Evolutionary conservation across 768 basidiomycete genomes (phyloP).

Genomic region (Agrocybe chaxingu): DNA sequence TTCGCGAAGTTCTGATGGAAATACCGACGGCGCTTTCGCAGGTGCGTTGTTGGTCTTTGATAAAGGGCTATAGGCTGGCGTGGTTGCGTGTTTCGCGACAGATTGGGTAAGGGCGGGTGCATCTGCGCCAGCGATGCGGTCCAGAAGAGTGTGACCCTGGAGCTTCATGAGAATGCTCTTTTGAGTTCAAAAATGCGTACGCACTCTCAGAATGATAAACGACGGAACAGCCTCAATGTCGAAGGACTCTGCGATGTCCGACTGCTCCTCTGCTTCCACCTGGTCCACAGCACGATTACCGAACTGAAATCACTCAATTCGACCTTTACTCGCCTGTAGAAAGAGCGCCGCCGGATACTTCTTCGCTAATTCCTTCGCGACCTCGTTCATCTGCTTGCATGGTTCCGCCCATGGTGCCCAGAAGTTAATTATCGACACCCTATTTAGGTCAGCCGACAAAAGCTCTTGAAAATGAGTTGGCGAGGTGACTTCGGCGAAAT

Average conservation of each 20-base stretch:
- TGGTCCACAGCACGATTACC: conserved; percentile 21
- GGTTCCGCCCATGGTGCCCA: conserved; percentile 94
- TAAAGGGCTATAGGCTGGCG: conserved; percentile 35
- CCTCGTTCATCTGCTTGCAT: conserved; percentile 85
- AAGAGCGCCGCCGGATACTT: conserved; percentile 70
- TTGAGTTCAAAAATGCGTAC: not conserved
- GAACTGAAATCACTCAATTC: not conserved
- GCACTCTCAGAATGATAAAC: conserved; percentile 77
- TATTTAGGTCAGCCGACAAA: conserved; percentile 71
- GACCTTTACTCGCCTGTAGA: conserved; percentile 54
- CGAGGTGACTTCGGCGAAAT: conserved; percentile 48
- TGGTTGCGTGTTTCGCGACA: conserved; percentile 55
- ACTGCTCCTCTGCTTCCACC: conserved; percentile 80
- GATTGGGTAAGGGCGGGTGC: conserved; percentile 57
- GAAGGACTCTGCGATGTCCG: conserved; percentile 90
- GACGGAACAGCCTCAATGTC: conserved; percentile 87
- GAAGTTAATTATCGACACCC: conserved; percentile 88
- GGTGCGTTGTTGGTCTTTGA: conserved; percentile 48
- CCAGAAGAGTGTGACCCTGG: conserved; percentile 87
- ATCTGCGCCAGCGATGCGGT: conserved; percentile 78
- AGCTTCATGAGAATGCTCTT: not conserved
- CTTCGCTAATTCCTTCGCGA: conserved; percentile 68
- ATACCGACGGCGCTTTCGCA: conserved; percentile 24
- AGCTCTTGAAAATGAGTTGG: conserved; percentile 70
- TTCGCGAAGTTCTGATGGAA: conserved; percentile 11